Base-by-base conservation (phyloP, 768 basidiomycete genomes). In the Panellus pusillus region DNA sequence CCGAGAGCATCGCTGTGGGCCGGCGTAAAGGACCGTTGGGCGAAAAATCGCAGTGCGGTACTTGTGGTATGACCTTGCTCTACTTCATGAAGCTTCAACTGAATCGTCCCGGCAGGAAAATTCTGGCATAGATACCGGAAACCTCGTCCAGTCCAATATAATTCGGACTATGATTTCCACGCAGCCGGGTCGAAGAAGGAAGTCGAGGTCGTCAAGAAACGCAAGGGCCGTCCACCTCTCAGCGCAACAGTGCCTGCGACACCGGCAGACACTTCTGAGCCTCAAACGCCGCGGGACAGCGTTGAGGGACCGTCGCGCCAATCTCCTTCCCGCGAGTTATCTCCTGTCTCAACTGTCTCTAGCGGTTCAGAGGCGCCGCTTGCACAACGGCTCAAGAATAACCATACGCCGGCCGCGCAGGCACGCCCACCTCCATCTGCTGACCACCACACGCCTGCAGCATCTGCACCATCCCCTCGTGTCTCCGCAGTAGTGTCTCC, bases 21-120 rank as follows among this genome's bases (percentile, higher is more conserved):
- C 74, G 91, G 56, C 78, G 93, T 61, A 95, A 95, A 63, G 93
- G 95, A 1, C 93, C 92, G 1, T 73, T 93, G 43, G 94, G 94
- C 8, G 86, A 91, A 65, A 93, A 93, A 68, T 88, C 85, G 2
- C 89, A 96, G 67, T 98, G 94, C 70, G 91, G 91, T 29, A 79
- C 83, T n/a, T 97, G 94, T 70, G 92, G 93, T 94, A 71, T 48
- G 89, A 48, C 39, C 32, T n/a, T 18, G 49, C 36, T 41, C 47
- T 49, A 38, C 44, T 15, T 52, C 20, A 28, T 50, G 27, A 27
- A 43, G n/a, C 40, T 42, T 29, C 44, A 29, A 17, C 46, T 63
- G 35, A 49, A 38, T 45, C 38, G 52, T 17, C 45, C 44, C 44
- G 49, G 15, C 56, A 94, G 91, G 93, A 56, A 94, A 93, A 71